Conservation (phyloP, 257 asterid genomes). For the Solanum rostratum region DNA sequence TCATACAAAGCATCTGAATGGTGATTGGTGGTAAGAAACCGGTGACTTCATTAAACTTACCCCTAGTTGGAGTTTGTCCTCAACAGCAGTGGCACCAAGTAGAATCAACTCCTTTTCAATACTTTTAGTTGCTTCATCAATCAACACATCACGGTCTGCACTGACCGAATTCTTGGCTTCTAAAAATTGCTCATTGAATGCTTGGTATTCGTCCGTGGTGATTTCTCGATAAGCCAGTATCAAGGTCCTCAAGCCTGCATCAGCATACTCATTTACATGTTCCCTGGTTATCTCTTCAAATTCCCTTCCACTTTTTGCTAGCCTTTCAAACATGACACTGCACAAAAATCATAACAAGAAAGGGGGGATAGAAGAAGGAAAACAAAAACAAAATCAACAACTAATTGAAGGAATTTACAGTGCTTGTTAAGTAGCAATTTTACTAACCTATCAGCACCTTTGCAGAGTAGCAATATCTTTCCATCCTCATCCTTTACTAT, state of each 20-base stretch:
- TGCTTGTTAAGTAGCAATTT: background rate
- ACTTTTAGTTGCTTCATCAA: slow-evolving; percentile 60
- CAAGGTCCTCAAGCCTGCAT: slow-evolving; percentile 90
- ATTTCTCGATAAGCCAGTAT: slow-evolving; percentile 79
- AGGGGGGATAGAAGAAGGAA: background rate
- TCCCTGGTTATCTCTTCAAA: slow-evolving; percentile 56
- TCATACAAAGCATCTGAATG: background rate
- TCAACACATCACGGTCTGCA: slow-evolving; percentile 57
- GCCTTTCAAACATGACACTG: slow-evolving; percentile 86
- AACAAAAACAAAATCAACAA: background rate
- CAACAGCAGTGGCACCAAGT: slow-evolving; percentile 98
- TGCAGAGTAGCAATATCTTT: slow-evolving; percentile 56
- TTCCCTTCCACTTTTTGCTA: slow-evolving; percentile 38
- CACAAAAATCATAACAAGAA: background rate
- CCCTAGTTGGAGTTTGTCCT: slow-evolving; percentile 98
- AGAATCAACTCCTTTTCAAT: slow-evolving; percentile 77
- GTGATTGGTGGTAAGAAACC: background rate
- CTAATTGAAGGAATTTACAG: background rate
- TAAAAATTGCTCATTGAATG: slow-evolving; percentile 34
- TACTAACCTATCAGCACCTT: slow-evolving; percentile 94
- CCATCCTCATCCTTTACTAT: slow-evolving; percentile 72
- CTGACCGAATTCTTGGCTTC: slow-evolving; percentile 71
- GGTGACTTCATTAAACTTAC: slow-evolving; percentile 23
- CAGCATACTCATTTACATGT: slow-evolving; percentile 73
- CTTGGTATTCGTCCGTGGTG: slow-evolving; percentile 46